These are phyloP conservation scores for Phytophthora litchii DNA, from an alignment of 352 stramenopile species.

Conservation along the genomic window DNA sequence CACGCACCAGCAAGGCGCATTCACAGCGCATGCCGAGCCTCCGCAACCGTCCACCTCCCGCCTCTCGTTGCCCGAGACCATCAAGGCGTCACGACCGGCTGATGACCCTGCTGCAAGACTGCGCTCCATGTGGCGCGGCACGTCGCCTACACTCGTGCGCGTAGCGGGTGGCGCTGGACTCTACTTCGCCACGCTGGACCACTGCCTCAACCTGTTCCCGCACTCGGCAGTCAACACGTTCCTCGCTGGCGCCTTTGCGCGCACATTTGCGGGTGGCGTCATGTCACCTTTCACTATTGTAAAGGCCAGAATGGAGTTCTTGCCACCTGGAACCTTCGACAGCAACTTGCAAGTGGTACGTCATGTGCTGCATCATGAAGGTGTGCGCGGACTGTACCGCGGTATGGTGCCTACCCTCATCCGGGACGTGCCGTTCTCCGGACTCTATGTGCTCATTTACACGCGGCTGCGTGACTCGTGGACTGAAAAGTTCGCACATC, in stretches of 20 bases:
- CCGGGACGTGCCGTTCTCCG: slow-evolving; percentile 89
- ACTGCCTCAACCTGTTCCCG: slow-evolving; percentile 61
- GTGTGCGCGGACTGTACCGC: slow-evolving; percentile 79
- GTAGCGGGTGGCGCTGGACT: slow-evolving; percentile 81
- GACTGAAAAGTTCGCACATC: slow-evolving; percentile 44
- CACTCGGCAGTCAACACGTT: slow-evolving; percentile 77
- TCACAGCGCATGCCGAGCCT: slow-evolving; percentile 38
- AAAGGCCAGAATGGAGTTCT: slow-evolving; percentile 88
- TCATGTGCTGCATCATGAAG: slow-evolving; percentile 69
- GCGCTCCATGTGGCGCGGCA: slow-evolving; percentile 84
- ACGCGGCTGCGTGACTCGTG: slow-evolving; percentile 63
- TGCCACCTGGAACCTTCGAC: slow-evolving; percentile 60
- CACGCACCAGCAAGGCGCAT: slow-evolving; percentile 85
- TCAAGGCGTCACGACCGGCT: slow-evolving; percentile 21
- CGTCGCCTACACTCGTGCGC: slow-evolving; percentile 79
- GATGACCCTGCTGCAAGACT: slow-evolving; percentile 40
- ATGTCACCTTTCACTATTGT: slow-evolving; percentile 89
- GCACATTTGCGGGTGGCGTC: slow-evolving; percentile 80
- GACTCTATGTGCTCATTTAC: slow-evolving; percentile 89
- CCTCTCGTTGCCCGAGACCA: slow-evolving; percentile 23
- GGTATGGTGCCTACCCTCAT: slow-evolving; percentile 86
- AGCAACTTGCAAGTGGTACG: slow-evolving; percentile 72
- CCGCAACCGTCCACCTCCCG: slow-evolving; percentile 8
- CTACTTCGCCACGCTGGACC: slow-evolving; percentile 85
- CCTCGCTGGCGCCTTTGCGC: slow-evolving; percentile 78